Conservation (phyloP, 805 yeast species). For the Candida nanaspora region DNA sequence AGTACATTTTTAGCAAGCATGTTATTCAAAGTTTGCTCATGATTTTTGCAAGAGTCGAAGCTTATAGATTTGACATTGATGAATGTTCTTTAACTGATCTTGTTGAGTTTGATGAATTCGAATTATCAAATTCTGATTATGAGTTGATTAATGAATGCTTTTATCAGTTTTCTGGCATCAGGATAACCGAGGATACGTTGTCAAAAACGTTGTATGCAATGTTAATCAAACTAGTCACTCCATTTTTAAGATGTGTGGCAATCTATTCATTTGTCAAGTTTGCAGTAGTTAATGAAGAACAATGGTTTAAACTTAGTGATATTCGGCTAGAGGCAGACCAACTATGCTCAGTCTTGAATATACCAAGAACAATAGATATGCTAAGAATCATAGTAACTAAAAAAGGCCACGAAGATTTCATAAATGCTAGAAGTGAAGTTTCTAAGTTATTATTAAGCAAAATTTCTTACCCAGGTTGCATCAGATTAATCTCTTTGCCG, state of each 20-base stretch:
- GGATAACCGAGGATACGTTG: not conserved
- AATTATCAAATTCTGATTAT: not conserved
- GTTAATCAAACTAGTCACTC: conserved; percentile 49
- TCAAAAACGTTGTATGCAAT: conserved; percentile 42
- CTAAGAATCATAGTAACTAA: conserved; percentile 14
- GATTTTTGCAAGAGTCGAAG: conserved; percentile 11
- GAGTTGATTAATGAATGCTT: conserved; percentile 11
- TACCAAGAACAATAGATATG: conserved; percentile 31
- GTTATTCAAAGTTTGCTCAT: conserved; percentile 38
- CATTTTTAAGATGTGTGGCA: conserved; percentile 58
- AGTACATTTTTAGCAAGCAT: conserved; percentile 43
- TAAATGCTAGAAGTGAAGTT: conserved; percentile 3
- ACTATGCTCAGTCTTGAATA: conserved; percentile 40
- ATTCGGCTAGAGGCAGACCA: conserved; percentile 44
- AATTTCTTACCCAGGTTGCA: conserved; percentile 58
- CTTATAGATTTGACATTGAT: conserved; percentile 2
- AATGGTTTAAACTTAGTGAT: conserved; percentile 14
- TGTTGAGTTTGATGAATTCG: conserved; percentile 3
- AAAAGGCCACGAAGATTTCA: conserved; percentile 6
- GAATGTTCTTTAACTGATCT: conserved; percentile 5
- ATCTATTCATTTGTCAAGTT: conserved; percentile 48
- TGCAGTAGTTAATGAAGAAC: conserved; percentile 33
- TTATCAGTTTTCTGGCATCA: conserved; percentile 16
- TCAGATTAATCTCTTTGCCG: conserved; percentile 61
- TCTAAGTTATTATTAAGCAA: conserved; percentile 6